Base-by-base conservation (phyloP, 768 basidiomycete genomes). In the Trichaptum fuscoviolaceum region DNA sequence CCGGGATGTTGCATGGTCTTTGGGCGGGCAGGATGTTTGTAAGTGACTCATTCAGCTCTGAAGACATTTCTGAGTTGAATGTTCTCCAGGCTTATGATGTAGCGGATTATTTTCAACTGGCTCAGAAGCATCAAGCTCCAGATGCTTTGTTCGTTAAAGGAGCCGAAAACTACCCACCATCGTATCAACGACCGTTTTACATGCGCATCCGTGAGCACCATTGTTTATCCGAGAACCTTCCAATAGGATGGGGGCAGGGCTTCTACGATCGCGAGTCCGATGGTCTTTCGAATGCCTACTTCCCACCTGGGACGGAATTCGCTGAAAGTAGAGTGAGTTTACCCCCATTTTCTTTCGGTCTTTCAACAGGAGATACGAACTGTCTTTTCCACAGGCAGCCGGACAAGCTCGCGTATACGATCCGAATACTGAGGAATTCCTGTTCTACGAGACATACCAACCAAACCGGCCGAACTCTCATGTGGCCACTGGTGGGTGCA, bases 381-480 rank as follows among this genome's bases (percentile, higher is more conserved):
- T 8, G 30, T 30, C 30, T 30, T 30, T 8, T 30, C 30, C 30
- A 12, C 20, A 52, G 42, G 10, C 12, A 12, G 42, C 42, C 12
- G 42, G 42, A 52, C 20, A 15, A 15, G 42, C 15, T 52, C 42
- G 42, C 15, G 42, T 52, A 52, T 52, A 15, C 42, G 42, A 52
- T 10, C 59, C 36, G 69, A 69, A 69, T 42, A 61, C 23, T 18
- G 34, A 34, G n/a, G 42, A 59, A 8, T 64, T 57, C 36, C 12
- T 34, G 23, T 12, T 34, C 25, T 61, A 61, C 23, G 25, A 61
- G 25, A 61, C 59, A 18, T 61, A 61, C 23, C 25, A 20, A 12
- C 59, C 59, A 9, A 23, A 25, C 25, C 12, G 15, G 25, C 59
- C 59, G 17, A 61, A 61, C 18, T 34, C 59, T 12, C 59, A 61